Evolutionary conservation across 2,329 filamentous ascomycete species (phyloP).

Genomic region (Capronia americana): DNA sequence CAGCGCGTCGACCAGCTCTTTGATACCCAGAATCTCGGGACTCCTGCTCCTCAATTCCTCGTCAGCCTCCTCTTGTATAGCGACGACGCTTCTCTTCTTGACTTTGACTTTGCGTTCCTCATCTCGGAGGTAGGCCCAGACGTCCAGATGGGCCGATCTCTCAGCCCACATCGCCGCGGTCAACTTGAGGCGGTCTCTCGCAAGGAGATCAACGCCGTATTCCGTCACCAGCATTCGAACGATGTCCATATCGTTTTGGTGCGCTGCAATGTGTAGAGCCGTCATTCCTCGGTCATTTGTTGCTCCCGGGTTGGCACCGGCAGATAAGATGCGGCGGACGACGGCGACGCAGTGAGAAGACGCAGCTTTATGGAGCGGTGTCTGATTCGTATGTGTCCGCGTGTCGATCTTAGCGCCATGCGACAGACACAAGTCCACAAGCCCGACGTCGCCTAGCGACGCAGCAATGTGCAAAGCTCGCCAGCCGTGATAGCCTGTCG

Average conservation of each 20-base stretch:
- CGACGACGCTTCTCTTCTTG: conserved; percentile 10
- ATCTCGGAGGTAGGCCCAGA: conserved; percentile 28
- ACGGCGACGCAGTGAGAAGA: conserved; percentile 32
- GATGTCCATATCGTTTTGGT: conserved; percentile 47
- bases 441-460: conserved; percentile 34
- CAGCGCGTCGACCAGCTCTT: conserved; percentile 12
- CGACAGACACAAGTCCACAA: conserved; percentile 34
- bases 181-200: conserved; percentile 31
- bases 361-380: conserved; percentile 37
- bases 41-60: not conserved
- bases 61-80: not conserved
- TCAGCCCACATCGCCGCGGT: conserved; percentile 37
- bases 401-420: conserved; percentile 30
- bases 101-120: conserved; percentile 28
- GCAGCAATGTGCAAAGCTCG: conserved; percentile 39
- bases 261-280: conserved; percentile 51
- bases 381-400: conserved; percentile 34
- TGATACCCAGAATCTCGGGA: not conserved
- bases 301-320: conserved; percentile 46
- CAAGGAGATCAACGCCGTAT: conserved; percentile 46
- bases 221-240: conserved; percentile 46
- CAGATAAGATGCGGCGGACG: conserved; percentile 44
- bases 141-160: conserved; percentile 33
- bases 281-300: conserved; percentile 47
- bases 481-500: conserved; percentile 37